Evolutionary conservation across 305 asterid genomes (phyloP).

Genomic region (Fraxinus nigra): DNA sequence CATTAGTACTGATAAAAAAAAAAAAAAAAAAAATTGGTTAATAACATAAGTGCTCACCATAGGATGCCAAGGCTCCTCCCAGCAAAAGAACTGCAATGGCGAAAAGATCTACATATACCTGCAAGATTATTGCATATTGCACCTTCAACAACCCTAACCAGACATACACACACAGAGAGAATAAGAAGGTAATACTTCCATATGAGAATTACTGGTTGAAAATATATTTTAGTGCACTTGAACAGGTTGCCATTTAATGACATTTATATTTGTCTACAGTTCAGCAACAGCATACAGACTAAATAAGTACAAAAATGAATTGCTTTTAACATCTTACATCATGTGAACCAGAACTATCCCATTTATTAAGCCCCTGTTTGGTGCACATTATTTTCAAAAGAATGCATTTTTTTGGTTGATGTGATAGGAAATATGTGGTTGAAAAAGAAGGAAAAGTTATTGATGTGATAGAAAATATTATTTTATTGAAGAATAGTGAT

Average conservation of each 20-base stretch:
- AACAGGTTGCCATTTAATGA: not conserved
- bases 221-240: not conserved
- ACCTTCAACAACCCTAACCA: not conserved
- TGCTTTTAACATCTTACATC: not conserved
- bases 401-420: too few relatives aligned
- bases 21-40: not conserved
- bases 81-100: constrained; percentile 58
- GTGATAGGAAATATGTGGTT: too few relatives aligned
- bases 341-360: not conserved
- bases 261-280: not conserved
- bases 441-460: too few relatives aligned
- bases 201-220: not conserved
- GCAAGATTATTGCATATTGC: constrained; percentile 22
- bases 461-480: too few relatives aligned
- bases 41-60: constrained; percentile 52
- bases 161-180: not conserved
- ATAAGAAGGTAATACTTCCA: not conserved
- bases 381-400: too few relatives aligned
- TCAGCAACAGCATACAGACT: not conserved
- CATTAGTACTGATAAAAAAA: not conserved
- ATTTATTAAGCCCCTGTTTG: too few relatives aligned
- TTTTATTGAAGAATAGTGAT: too few relatives aligned
- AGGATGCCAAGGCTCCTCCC: constrained; percentile 90
- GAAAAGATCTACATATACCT: constrained; percentile 83
- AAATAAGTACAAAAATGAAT: not conserved